Evolutionary conservation across 2,329 filamentous ascomycete species (phyloP), one percentile per base, ranked within the genome.

Genomic region (Aspergillus sp.): DNA sequence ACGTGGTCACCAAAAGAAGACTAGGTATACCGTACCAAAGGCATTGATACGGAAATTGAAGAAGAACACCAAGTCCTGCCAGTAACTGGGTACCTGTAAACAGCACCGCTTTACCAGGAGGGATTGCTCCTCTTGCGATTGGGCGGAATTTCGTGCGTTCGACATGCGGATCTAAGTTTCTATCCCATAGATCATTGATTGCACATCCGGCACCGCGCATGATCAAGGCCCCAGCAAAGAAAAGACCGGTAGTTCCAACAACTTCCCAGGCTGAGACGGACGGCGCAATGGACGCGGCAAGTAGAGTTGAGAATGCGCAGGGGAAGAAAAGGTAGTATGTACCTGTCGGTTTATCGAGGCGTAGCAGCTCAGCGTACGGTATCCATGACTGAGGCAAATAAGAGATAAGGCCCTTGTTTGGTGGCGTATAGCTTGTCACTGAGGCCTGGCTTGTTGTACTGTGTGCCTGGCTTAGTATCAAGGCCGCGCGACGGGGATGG

Each of bases 161-260:
- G 9, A 84, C 82, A 61, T 80, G 74, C 3, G 81, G 80, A 65
- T 87, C 84, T 55, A 84, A 74, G 48, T 83, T 81, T 51, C 80
- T 78, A 65, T 87, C 84, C 70, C 82, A 79, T 36, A 80, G 78
- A 65, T 86, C 84, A 67, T 87, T 86, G 74, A 84, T 85, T 0
- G 82, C 78, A 67, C 84, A 86, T 4, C 80, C 76, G 19, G 79
- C 79, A 25, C 81, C 79, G 55, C 83, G 78, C 73, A 84, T 78
- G 55, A 85, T 76, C 63, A 84, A 68, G 15, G 79, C 80, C 43
- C 77, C 75, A 13, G 71, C 74, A 65, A 76, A 80, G 63, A 77
- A 79, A 25, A 76, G 72, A 21, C 70, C 78, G 43, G 69, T 71
- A 41, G 74, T 76, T 52, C 73, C 76, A 61, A 75, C 52, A 7